Base-by-base conservation (phyloP, 495 filamentous ascomycete genomes). In the Penicillium verhagenii region DNA sequence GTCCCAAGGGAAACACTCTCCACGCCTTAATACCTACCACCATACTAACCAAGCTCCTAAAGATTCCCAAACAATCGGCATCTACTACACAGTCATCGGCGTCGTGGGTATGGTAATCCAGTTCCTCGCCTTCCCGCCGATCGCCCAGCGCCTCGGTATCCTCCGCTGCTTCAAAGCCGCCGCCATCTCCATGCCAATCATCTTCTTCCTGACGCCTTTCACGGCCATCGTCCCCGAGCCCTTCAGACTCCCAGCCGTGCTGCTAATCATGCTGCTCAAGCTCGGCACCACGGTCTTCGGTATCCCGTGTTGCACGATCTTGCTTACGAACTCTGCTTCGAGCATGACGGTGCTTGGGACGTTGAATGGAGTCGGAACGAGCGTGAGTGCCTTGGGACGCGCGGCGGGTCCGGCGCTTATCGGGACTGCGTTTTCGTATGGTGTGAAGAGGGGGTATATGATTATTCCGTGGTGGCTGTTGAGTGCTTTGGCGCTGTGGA, bases 301-400 rank as follows among this genome's bases (percentile, higher is more conserved):
- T 5, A 96, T 96, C 65, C 93, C 93, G 1, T 91, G 87, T 66
- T 86, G 79, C 14, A 94, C 88, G n/a, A 95, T 96, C 61, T 70
- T 96, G 18, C 76, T 97, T 16, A 96, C 92, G 42, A 97, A 96
- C 72, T 90, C 87, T 16, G 91, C 91, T 1, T 70, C 76, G 0
- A 88, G 82, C 42, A 72, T 96, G 28, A 74, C 81, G 26, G 80
- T 95, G 43, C 80, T 96, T 6, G 93, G 92, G 0, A 96, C 92
- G 2, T 72, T 97, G 46, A 97, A 97, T 65, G 93, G 93, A 0
- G 83, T 96, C 48, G 89, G 88, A 1, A 92, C 90, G 1, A 86
- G 86, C 45, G 79, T 92, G 26, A 86, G 84, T 56, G 90, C 89
- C 0, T 62, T 96, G 18, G 92, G 92, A 8, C 77, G 91, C 25